Conservation (phyloP, 2,329 filamentous ascomycete genomes). For the Pseudopyricularia cyperi region DNA sequence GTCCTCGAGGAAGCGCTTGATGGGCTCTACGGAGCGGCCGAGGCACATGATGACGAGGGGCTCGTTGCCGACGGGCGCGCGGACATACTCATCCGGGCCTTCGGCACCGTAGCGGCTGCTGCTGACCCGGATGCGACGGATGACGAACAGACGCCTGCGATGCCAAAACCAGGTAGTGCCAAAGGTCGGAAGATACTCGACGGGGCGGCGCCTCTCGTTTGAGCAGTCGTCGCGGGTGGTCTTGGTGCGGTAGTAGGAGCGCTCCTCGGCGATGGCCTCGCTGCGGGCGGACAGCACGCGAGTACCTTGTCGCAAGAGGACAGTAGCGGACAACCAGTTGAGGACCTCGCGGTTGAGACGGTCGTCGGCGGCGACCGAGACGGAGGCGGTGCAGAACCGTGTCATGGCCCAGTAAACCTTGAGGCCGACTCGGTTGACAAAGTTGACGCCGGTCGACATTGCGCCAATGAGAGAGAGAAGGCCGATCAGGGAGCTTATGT, state of each 20-base stretch:
- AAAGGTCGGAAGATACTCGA: slow-evolving; percentile 24
- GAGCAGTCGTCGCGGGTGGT: slow-evolving; percentile 18
- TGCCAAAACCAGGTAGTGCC: slow-evolving; percentile 22
- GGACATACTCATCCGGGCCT: slow-evolving; percentile 18
- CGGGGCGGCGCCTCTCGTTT: slow-evolving; percentile 19
- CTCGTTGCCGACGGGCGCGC: slow-evolving; percentile 20
- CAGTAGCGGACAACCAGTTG: slow-evolving; percentile 22
- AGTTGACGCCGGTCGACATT: slow-evolving; percentile 15
- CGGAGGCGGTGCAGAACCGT: slow-evolving; percentile 21
- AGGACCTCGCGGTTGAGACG: slow-evolving; percentile 23
- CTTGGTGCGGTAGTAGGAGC: slow-evolving; percentile 14
- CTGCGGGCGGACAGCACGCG: slow-evolving; percentile 21
- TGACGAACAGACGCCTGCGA: slow-evolving; percentile 19
- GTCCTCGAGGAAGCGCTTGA: slow-evolving; percentile 28
- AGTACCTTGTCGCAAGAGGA: slow-evolving; percentile 16
- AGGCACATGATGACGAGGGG: slow-evolving; percentile 31
- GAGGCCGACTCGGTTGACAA: slow-evolving; percentile 7
- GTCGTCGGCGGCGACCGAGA: slow-evolving; percentile 22
- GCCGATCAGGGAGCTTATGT: slow-evolving; percentile 18
- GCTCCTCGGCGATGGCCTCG: slow-evolving; percentile 16
- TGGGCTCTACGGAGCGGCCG: slow-evolving; percentile 34
- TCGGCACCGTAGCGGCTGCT: slow-evolving; percentile 4
- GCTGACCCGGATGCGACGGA: slow-evolving; percentile 15
- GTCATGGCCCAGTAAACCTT: slow-evolving; percentile 22
- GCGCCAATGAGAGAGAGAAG: slow-evolving; percentile 20